Conservation (phyloP, 495 filamentous ascomycete genomes). For the Neurospora tetraspora region DNA sequence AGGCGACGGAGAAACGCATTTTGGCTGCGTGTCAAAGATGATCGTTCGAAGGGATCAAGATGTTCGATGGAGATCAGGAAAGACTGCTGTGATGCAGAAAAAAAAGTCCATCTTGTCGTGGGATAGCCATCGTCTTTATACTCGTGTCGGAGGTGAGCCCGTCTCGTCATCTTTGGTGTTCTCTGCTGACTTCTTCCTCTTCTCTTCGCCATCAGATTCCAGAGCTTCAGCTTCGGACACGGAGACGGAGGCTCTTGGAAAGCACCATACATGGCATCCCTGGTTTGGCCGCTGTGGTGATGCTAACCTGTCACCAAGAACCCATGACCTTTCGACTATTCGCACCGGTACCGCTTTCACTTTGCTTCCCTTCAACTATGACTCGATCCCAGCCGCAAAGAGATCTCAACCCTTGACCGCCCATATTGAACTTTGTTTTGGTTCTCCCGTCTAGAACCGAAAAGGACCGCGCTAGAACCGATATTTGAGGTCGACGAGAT, state of each 20-base stretch:
- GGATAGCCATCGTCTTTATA: slow-evolving; percentile 26
- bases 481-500: slow-evolving; percentile 5
- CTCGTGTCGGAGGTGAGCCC: neutral
- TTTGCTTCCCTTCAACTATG: neutral
- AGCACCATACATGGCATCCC: neutral
- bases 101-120: slow-evolving; percentile 21
- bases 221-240: neutral
- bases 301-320: neutral
- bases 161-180: neutral
- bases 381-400: neutral
- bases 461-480: neutral
- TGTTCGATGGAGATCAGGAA: slow-evolving; percentile 1
- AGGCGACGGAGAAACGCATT: slow-evolving; percentile 33
- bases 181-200: neutral
- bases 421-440: neutral
- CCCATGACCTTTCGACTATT: neutral
- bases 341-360: neutral
- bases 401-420: neutral
- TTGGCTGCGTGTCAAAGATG: slow-evolving; percentile 10
- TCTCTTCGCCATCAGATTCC: neutral
- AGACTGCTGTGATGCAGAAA: slow-evolving; percentile 15
- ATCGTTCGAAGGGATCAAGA: neutral
- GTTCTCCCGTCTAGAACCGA: neutral
- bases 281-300: neutral
- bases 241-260: neutral